Evolutionary conservation across 139 green algal species (phyloP), one percentile per base, ranked within the genome.

Genomic region (Chlorella sp.): DNA sequence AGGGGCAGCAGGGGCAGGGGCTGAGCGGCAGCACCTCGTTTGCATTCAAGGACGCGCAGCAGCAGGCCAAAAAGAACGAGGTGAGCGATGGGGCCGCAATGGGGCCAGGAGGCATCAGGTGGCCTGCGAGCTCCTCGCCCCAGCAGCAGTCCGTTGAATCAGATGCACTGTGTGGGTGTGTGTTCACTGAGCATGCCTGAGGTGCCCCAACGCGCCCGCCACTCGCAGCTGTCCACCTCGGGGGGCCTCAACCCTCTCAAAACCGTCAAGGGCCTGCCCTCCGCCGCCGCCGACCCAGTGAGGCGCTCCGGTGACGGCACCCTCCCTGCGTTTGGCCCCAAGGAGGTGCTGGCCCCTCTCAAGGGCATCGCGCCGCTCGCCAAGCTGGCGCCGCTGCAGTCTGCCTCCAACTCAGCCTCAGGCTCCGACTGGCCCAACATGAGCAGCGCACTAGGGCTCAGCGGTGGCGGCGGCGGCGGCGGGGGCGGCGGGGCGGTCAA

Each of bases 341-440:
- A 69, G 42, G 68, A 73, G 51, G n/a, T 70, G 5, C 67, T 72
- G 42, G 67, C 67, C 3, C 67, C 67, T 27, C 36, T 72, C 3
- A 72, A 63, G 29, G 67, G 49, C n/a, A 6, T 35, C 1, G 30
- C 26, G 26, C n/a, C n/a, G n/a, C 36, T 72, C 35, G 64, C 29
- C 67, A 72, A 72, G 67, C 35, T 49, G 24, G 24, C n/a, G 5
- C 42, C 67, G 23, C 49, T 72, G 49, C 6, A 26, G 2, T 55
- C 66, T 23, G 29, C 67, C 31, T 72, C 67, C 30, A 34, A 33
- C 42, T 72, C 67, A 22, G 49, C 67, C 3, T 72, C 67, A 24
- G 49, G 49, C 27, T 72, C 67, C 1, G 67, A 63, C 67, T 72
- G 42, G 42, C 42, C 42, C 10, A 17, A 10, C 42, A 55, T 55